These are phyloP conservation scores for Verbascum thapsus DNA, from an alignment of 257 asterid species.

Conservation along the genomic window DNA sequence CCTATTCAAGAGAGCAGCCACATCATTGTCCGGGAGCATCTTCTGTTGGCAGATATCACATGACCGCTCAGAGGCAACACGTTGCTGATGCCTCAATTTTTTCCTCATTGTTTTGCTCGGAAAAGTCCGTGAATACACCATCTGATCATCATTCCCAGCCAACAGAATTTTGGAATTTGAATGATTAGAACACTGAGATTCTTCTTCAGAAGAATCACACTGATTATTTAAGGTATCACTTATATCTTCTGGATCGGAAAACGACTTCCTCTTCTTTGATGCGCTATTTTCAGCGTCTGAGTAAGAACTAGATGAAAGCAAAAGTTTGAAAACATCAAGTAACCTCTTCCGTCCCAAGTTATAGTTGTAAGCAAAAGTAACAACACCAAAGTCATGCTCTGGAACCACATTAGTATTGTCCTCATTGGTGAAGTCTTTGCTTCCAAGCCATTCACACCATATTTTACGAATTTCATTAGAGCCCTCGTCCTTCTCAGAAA, in stretches of 20 bases:
- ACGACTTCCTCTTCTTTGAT: slow-evolving; percentile 67
- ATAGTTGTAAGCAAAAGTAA: slow-evolving; percentile 69
- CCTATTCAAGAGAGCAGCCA: slow-evolving; percentile 75
- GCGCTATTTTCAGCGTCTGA: slow-evolving; percentile 57
- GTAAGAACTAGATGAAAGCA: slow-evolving; percentile 65
- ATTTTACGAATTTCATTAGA: slow-evolving; percentile 54
- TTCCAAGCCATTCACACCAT: slow-evolving; percentile 95
- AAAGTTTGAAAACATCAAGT: slow-evolving; percentile 51
- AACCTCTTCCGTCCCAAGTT: slow-evolving; percentile 71
- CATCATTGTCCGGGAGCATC: slow-evolving; percentile 88
- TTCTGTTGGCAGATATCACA: slow-evolving; percentile 89
- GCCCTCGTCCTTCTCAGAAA: slow-evolving; percentile 50
- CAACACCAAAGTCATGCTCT: slow-evolving; percentile 81
- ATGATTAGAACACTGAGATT: slow-evolving; percentile 58
- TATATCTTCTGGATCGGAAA: slow-evolving; percentile 79
- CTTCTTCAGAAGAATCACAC: slow-evolving; percentile 80
- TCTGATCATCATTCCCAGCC: slow-evolving; percentile 75
- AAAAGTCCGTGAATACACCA: slow-evolving; percentile 53
- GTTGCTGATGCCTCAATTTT: slow-evolving; percentile 64
- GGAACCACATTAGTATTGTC: slow-evolving; percentile 40
- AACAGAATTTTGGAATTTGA: slow-evolving; percentile 40
- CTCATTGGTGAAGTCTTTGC: slow-evolving; percentile 30
- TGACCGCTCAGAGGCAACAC: slow-evolving; percentile 73
- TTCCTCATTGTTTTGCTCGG: slow-evolving; percentile 76
- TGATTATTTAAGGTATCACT: slow-evolving; percentile 51